Base-by-base conservation (phyloP, 257 asterid genomes). In the Scutellaria baicalensis region DNA sequence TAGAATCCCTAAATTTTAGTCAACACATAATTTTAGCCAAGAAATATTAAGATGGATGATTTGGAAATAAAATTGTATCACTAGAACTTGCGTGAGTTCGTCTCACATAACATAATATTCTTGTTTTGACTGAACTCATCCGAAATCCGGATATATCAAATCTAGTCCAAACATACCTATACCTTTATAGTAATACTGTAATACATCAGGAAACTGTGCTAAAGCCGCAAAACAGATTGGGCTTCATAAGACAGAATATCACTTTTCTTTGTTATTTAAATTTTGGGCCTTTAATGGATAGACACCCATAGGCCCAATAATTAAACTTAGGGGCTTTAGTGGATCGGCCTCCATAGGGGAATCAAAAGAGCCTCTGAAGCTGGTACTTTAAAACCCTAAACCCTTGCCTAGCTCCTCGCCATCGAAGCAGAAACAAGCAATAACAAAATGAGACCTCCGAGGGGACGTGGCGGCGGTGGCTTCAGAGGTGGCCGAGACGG, bases 401-500 rank as follows among this genome's bases (percentile, higher is more conserved):
- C 64, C 77, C 73, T 38, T 13, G 1, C 31, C 14, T 60, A 33
- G 20, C 23, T 6, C 33, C 74, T 16, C 27, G 3, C 35, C 74
- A 20, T 3, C 13, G 40, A 36, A 68, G 43, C 52, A 1, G 20
- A 17, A 27, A 3, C 47, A 23, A 17, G 6, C 35, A 64, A n/a
- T 13, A 64, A 39, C 42, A 68, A 44, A 23, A 92, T 93, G 98
- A 90, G 97, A 72, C 97, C 98, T 73, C 98, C 98, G 20, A 87
- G 96, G 80, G 97, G 97, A 68, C 96, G 98, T 52, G 96, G 93
- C 67, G 88, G 92, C 44, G 90, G 95, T 12, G 90, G 95, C 17
- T 89, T 89, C 33, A 77, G 90, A 38, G 95, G 95, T 1, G 90
- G 95, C 35, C 70, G 96, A 52, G 92, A 78, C 44, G 94, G 89